Conservation (phyloP, 1,284 basidiomycete genomes). For the Entoloma clypeatum region DNA sequence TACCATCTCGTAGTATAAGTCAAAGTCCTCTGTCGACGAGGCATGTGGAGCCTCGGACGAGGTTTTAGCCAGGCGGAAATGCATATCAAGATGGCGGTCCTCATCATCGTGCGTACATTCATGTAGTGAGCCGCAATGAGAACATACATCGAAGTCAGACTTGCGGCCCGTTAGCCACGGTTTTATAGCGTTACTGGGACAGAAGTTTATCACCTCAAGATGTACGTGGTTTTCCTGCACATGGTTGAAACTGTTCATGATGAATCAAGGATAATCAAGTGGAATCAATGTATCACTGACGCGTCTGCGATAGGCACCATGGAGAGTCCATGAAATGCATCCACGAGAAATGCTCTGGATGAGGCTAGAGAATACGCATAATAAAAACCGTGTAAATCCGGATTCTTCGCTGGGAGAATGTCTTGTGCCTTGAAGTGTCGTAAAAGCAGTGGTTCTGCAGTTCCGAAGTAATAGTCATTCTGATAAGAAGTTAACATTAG, state of each 20-base stretch:
- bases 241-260: conserved; percentile 74
- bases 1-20: conserved; percentile 63
- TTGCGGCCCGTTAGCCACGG: too few species aligned
- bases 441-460: conserved; percentile 29
- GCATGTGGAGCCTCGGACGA: conserved; percentile 2
- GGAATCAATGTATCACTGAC: conserved; percentile 41
- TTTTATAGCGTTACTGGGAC: too few species aligned
- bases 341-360: conserved; percentile 85
- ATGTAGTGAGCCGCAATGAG: conserved; percentile 69
- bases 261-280: conserved; percentile 6
- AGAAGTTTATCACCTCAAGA: conserved; percentile 71
- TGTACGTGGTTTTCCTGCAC: conserved; percentile 69
- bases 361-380: conserved; percentile 79
- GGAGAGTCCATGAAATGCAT: conserved; percentile 79
- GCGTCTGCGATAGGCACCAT: conserved; percentile 90
- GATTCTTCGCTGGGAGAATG: conserved; percentile 6
- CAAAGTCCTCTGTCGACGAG: conserved; percentile 24
- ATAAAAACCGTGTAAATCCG: conserved; percentile 52
- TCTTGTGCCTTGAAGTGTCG: conserved; percentile 14
- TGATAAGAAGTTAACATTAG: conserved; percentile 1
- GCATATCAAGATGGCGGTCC: conserved; percentile 9
- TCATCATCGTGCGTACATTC: conserved; percentile 70
- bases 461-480: conserved; percentile 27
- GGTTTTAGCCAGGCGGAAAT: not conserved
- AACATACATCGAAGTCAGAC: conserved; percentile 84